Conservation (phyloP, 2,329 filamentous ascomycete genomes). For the Trichoderma sp. region DNA sequence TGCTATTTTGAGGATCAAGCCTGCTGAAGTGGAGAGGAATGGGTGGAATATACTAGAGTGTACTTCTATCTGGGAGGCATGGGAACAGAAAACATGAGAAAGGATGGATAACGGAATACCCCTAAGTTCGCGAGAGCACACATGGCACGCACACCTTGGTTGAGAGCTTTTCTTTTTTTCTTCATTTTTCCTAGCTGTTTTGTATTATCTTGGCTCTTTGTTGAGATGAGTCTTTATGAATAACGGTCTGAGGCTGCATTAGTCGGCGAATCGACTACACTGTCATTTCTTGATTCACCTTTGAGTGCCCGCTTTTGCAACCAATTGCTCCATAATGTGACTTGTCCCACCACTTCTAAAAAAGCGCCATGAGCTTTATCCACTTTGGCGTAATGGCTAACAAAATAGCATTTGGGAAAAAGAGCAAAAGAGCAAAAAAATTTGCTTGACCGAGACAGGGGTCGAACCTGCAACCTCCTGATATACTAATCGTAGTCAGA, state of each 20-base stretch:
- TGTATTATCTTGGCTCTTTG: not conserved
- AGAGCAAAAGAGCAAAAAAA: not conserved
- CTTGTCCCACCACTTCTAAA: not conserved
- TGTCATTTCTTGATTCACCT: conserved; percentile 2
- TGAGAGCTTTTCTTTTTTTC: not conserved
- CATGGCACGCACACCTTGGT: not conserved
- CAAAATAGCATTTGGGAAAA: not conserved
- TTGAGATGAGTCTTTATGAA: not conserved
- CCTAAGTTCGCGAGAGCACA: not conserved
- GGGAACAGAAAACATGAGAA: not conserved
- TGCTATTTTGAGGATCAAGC: not conserved
- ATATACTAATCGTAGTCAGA: not conserved
- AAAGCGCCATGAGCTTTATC: not conserved
- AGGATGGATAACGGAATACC: conserved; percentile 3
- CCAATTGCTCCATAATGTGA: not conserved
- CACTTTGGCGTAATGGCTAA: not conserved
- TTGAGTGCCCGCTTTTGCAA: not conserved
- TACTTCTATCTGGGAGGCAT: not conserved
- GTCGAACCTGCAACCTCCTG: not conserved
- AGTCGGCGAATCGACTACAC: not conserved
- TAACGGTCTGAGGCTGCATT: conserved; percentile 15
- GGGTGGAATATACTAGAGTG: not conserved
- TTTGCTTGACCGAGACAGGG: not conserved
- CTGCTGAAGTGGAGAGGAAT: not conserved
- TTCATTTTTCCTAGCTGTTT: not conserved